Conservation (phyloP, 2,329 filamentous ascomycete genomes). For the Incumbomyces delicatus region DNA sequence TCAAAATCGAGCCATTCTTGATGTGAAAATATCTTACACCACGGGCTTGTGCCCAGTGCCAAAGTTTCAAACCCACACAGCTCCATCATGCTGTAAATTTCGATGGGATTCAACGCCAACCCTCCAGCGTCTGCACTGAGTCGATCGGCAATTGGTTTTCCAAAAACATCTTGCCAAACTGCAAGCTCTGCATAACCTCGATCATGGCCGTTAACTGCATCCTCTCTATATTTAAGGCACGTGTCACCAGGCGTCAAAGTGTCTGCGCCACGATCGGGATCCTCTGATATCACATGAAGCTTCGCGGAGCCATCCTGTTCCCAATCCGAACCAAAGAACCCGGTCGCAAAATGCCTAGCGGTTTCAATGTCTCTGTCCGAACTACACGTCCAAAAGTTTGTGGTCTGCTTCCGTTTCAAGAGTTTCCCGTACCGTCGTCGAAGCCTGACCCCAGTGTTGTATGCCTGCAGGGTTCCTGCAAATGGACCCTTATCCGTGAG, state of each 20-base stretch:
- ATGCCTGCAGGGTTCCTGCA: conserved; percentile 45
- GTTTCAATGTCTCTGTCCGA: conserved; percentile 47
- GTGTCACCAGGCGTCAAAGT: conserved; percentile 48
- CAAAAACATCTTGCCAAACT: conserved; percentile 40
- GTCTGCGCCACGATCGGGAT: conserved; percentile 39
- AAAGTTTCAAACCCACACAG: conserved; percentile 52
- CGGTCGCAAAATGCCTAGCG: conserved; percentile 44
- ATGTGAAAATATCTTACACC: conserved; percentile 47
- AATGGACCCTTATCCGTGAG: conserved; percentile 48
- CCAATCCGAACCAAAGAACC: conserved; percentile 46
- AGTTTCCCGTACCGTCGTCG: conserved; percentile 45
- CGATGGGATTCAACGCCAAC: conserved; percentile 35
- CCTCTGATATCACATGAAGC: conserved; percentile 47
- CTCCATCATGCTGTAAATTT: conserved; percentile 52
- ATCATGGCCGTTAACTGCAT: conserved; percentile 36
- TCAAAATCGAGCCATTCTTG: conserved; percentile 48
- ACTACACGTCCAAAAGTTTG: conserved; percentile 45
- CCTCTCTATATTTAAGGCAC: conserved; percentile 30
- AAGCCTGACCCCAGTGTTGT: conserved; percentile 45
- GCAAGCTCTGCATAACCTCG: conserved; percentile 41
- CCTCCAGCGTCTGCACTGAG: conserved; percentile 34
- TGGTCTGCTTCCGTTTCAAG: conserved; percentile 23
- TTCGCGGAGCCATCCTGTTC: conserved; percentile 24
- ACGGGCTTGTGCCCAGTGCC: conserved; percentile 43
- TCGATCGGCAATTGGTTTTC: conserved; percentile 36